A percentile compares a stretch with the other conserved stretches of the same genome.
phyloP scores from a whole-genome alignment of 345 rosid species.

The Euphorbia lathyris region DNA sequence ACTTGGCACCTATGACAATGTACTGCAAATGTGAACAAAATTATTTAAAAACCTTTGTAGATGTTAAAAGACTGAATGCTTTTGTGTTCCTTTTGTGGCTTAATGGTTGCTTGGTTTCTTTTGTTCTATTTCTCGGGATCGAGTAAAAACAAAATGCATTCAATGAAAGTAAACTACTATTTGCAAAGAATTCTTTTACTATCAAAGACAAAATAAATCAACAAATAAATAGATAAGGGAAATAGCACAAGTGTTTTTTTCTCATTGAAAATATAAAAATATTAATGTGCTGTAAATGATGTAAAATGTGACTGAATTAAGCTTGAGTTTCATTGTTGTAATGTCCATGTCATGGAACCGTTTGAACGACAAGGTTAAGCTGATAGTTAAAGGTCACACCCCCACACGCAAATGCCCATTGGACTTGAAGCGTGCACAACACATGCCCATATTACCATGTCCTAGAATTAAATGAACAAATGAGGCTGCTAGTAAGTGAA shows the following conservation, averaged over 20 bases:
- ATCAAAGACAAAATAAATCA: neutral
- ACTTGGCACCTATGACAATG: neutral
- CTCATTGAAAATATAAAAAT: neutral
- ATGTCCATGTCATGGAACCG: neutral
- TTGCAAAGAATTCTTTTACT: neutral
- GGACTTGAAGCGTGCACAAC: too few relatives aligned
- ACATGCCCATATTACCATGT: too few relatives aligned
- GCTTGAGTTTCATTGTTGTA: neutral
- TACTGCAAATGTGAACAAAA: neutral
- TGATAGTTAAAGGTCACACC: too few relatives aligned
- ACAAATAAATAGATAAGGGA: neutral
- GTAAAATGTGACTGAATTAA: neutral
- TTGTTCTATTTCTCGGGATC: neutral
- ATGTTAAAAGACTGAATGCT: neutral
- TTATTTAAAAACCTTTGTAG: neutral
- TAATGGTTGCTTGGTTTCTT: neutral
- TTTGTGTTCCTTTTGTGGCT: neutral
- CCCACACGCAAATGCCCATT: too few relatives aligned
- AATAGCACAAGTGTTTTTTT: neutral
- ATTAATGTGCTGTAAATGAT: neutral
- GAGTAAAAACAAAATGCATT: neutral
- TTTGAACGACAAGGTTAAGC: too few relatives aligned
- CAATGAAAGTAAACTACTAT: neutral
- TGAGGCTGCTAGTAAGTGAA: too few relatives aligned
- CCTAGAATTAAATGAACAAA: too few relatives aligned